Evolutionary conservation across 495 filamentous ascomycete species (phyloP).

Genomic region (Rusavskia elegans): DNA sequence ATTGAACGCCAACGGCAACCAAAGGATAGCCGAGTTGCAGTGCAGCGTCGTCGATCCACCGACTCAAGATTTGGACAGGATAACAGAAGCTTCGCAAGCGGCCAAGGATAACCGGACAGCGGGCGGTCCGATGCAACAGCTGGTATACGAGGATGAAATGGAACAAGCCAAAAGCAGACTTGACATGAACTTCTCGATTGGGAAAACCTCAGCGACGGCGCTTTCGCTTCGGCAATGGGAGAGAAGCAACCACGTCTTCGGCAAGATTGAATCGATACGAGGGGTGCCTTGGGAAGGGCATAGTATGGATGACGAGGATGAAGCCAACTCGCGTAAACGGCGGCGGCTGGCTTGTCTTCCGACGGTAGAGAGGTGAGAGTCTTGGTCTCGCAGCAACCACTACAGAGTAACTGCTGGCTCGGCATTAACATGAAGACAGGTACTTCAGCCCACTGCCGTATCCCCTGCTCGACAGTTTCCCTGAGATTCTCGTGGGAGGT

Average conservation of each 20-base stretch:
- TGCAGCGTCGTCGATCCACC: slow-evolving; percentile 27
- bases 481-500: slow-evolving; percentile 38
- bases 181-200: slow-evolving; percentile 43
- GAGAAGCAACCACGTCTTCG: slow-evolving; percentile 40
- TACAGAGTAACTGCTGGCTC: background rate
- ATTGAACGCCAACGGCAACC: slow-evolving; percentile 62
- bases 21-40: slow-evolving; percentile 62
- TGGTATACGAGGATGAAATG: slow-evolving; percentile 12
- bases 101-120: background rate
- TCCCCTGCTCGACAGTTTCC: slow-evolving; percentile 75
- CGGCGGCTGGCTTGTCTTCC: slow-evolving; percentile 26
- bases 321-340: slow-evolving; percentile 15
- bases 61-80: slow-evolving; percentile 5
- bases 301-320: slow-evolving; percentile 13
- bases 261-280: slow-evolving; percentile 34
- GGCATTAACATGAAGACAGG: slow-evolving; percentile 21
- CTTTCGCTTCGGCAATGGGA: slow-evolving; percentile 10
- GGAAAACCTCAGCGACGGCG: slow-evolving; percentile 15
- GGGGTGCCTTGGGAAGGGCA: slow-evolving; percentile 13
- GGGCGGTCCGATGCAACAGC: slow-evolving; percentile 18
- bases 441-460: slow-evolving; percentile 46
- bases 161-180: slow-evolving; percentile 23
- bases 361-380: slow-evolving; percentile 44
- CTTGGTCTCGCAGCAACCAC: background rate
- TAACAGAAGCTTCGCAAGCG: slow-evolving; percentile 10